Evolutionary conservation across 495 filamentous ascomycete genomes (phyloP).

Genomic region (Penicillium robsamsonii): DNA sequence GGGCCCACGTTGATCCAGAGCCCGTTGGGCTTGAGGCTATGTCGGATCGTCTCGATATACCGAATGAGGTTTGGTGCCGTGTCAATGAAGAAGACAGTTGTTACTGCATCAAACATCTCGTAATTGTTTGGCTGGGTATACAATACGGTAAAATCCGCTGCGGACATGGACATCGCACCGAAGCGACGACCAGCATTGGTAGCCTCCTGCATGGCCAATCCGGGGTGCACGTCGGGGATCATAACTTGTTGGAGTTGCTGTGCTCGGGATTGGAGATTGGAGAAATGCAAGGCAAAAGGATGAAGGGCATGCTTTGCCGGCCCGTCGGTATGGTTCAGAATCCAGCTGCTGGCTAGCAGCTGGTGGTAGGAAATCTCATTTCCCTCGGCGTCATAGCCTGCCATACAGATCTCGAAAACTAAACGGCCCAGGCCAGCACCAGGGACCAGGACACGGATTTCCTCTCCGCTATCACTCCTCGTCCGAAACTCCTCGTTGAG

Average conservation of each 20-base stretch:
- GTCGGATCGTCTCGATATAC: constrained; percentile 77
- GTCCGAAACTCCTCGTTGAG: constrained; percentile 55
- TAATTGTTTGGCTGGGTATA: constrained; percentile 61
- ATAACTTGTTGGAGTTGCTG: constrained; percentile 69
- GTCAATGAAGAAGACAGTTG: constrained; percentile 93
- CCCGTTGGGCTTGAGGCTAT: constrained; percentile 75
- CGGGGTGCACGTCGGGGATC: constrained; percentile 78
- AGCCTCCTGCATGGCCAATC: constrained; percentile 47
- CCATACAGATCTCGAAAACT: constrained; percentile 78
- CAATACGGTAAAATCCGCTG: constrained; percentile 76
- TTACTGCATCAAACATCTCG: constrained; percentile 73
- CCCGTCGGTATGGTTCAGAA: constrained; percentile 69
- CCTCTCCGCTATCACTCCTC: constrained; percentile 21
- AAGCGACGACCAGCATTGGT: constrained; percentile 21
- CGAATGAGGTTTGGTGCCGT: constrained; percentile 89
- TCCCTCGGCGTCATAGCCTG: constrained; percentile 75
- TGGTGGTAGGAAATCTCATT: constrained; percentile 97
- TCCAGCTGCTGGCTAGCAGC: constrained; percentile 79
- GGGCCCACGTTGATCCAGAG: constrained; percentile 89
- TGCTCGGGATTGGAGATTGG: constrained; percentile 66
- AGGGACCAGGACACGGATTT: constrained; percentile 74
- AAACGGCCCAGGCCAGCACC: constrained; percentile 86
- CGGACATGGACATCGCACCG: constrained; percentile 75
- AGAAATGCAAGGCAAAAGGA: constrained; percentile 78
- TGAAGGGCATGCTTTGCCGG: constrained; percentile 55